Conservation (phyloP, 345 rosid genomes). For the Bruguiera parviflora region DNA sequence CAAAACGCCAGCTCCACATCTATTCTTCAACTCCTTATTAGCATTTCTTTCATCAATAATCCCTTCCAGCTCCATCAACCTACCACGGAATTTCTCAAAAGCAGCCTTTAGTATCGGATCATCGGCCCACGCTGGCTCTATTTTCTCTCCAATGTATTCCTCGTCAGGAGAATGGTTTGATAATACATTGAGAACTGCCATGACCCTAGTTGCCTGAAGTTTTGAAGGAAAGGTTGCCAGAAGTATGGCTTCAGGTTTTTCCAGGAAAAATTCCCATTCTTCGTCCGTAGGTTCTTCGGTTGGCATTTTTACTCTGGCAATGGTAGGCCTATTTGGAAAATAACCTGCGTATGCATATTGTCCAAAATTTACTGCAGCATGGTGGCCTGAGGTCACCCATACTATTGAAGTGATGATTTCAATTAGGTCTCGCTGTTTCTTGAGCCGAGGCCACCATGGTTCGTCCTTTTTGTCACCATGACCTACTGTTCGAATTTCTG, state of each 20-base stretch:
- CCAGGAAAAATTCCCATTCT: slow-evolving; percentile 30
- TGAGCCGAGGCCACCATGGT: slow-evolving; percentile 49
- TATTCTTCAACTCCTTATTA: slow-evolving; percentile 8
- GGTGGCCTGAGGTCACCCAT: slow-evolving; percentile 51
- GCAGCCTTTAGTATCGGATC: slow-evolving; percentile 25
- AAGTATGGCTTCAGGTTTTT: slow-evolving; percentile 35
- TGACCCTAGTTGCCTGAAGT: slow-evolving; percentile 40
- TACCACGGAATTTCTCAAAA: slow-evolving; percentile 26
- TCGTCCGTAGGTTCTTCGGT: slow-evolving; percentile 34
- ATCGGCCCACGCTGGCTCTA: slow-evolving; percentile 23
- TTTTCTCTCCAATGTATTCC: slow-evolving; percentile 23
- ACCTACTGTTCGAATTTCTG: slow-evolving; percentile 43
- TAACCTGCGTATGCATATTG: slow-evolving; percentile 47
- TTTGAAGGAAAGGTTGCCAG: slow-evolving; percentile 40
- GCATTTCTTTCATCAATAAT: slow-evolving; percentile 24
- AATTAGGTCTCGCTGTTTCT: slow-evolving; percentile 30
- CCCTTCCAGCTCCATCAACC: slow-evolving; percentile 23
- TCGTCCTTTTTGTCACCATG: slow-evolving; percentile 52
- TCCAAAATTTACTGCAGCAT: slow-evolving; percentile 53
- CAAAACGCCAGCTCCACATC: slow-evolving; percentile 27
- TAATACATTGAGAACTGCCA: slow-evolving; percentile 20
- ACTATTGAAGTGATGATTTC: slow-evolving; percentile 37
- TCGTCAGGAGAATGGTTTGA: slow-evolving; percentile 31
- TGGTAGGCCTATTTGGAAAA: slow-evolving; percentile 50
- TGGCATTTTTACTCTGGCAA: slow-evolving; percentile 44